Base-by-base conservation (phyloP, 2,329 filamentous ascomycete genomes). In the Pseudogymnoascus sp. region DNA sequence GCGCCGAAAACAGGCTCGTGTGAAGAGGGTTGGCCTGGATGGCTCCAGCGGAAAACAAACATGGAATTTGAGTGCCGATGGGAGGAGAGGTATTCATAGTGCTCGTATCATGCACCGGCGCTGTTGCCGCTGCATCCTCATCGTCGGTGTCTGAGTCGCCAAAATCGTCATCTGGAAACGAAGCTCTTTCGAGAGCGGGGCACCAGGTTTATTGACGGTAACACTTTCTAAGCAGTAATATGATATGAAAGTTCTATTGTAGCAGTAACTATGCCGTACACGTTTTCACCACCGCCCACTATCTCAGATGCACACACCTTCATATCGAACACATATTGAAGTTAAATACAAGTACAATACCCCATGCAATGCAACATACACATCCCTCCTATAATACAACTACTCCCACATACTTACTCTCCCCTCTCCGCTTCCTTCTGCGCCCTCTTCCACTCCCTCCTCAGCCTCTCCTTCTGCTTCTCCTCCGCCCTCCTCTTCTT, bases 401-500 rank as follows among this genome's bases (percentile, higher is more conserved):
- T 29, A 29, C 41, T 13, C 11, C 41, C 4, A 5, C 10, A 26
- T 17, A 26, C 5, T 57, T 62, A 57, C 35, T 31, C 33, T 4
- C 33, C 35, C 15, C 44, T 59, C 36, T 61, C 50, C 59, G 63
- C 15, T 17, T 41, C 54, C 41, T 62, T 59, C 60, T 64, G 60
- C 9, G 36, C 62, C 36, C 33, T 61, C 47, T 33, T 60, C 35
- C 60, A 58, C 29, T 47, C 40, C 39, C 62, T 59, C 39, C 9
- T 59, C 57, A 63, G 59, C 41, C 37, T 31, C 29, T 39, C 60
- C 36, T 65, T 62, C 26, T 61, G 40, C 41, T 35, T 57, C 35
- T 67, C 29, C 58, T 70, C 60, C 29, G 62, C 60, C 24, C 47
- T 37, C 24, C 64, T 66, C 63, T 67, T 67, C 41, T 33, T 60